Conservation (phyloP, 139 green algal species). For the Chlorella vulgaris region DNA sequence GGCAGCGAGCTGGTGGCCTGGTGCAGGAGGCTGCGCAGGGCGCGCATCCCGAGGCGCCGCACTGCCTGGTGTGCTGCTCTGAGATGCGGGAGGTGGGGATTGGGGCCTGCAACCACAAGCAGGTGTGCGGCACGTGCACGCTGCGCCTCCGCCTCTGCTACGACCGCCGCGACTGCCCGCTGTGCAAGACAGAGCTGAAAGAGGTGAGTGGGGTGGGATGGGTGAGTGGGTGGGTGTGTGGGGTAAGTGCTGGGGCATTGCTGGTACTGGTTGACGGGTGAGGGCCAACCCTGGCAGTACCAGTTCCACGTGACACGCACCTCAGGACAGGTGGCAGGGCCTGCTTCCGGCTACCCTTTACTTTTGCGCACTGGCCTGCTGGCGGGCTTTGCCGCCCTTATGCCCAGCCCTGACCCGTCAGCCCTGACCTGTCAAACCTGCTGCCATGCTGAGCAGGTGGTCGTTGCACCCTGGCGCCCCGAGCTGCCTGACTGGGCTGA, state of each 20-base stretch:
- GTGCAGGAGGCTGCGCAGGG: neutral
- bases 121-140: conserved; percentile 57
- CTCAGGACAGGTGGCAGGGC: no score
- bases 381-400: neutral
- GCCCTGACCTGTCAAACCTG: no score
- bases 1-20: neutral
- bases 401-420: neutral
- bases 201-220: conserved; percentile 32
- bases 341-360: no score
- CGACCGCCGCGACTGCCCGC: conserved; percentile 60
- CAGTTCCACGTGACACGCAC: no score
- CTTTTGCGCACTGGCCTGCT: no score
- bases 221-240: neutral
- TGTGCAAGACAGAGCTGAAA: conserved; percentile 70
- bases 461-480: conserved; percentile 51
- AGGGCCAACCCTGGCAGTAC: no score
- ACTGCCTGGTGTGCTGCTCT: conserved; percentile 58
- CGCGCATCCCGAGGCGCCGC: neutral
- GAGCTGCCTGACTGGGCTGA: conserved; percentile 31
- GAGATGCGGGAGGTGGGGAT: conserved; percentile 39
- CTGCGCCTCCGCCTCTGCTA: conserved; percentile 75
- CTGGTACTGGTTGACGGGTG: no score
- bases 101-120: conserved; percentile 58
- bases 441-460: conserved; percentile 45
- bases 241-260: neutral